A percentile compares a stretch with the other conserved stretches of the same genome.
Evolutionary conservation across 2,329 filamentous ascomycete species (phyloP).

Genomic region (Pseudogymnoascus sp.): DNA sequence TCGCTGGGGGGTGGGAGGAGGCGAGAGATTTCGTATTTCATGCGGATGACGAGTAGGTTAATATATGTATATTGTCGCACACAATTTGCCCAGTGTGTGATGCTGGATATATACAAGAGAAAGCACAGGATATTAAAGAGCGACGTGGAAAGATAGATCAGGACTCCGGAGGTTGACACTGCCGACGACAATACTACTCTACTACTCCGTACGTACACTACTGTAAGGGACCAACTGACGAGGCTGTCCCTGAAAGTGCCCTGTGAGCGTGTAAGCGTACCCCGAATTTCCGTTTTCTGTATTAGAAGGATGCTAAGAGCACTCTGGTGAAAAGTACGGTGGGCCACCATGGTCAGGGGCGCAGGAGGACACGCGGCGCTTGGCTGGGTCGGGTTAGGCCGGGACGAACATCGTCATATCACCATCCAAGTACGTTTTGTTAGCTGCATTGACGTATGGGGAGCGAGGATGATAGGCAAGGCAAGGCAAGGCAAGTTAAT

Average conservation of each 20-base stretch:
- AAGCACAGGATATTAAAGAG: not conserved
- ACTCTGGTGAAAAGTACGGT: not conserved
- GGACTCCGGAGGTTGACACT: not conserved
- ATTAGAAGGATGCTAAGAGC: not conserved
- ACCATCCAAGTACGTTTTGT: not conserved
- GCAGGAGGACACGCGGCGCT: not conserved
- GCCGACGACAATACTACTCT: too few species aligned
- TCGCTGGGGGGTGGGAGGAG: not conserved
- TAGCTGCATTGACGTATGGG: not conserved
- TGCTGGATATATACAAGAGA: not conserved
- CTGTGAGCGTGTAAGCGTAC: not conserved
- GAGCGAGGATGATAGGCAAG: not conserved
- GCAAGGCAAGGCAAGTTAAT: not conserved
- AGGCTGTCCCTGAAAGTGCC: not conserved
- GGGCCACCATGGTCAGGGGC: not conserved
- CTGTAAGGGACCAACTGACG: not conserved
- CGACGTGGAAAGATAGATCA: not conserved
- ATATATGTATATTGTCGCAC: not conserved
- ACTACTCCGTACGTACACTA: too few species aligned
- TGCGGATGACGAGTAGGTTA: not conserved
- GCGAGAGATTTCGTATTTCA: constrained; percentile 1
- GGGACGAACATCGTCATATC: not conserved
- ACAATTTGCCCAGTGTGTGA: not conserved
- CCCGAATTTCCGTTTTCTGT: not conserved
- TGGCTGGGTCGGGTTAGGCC: not conserved